Conservation (phyloP, 805 yeast species). For the Isabelozyma pseudorhagii region DNA sequence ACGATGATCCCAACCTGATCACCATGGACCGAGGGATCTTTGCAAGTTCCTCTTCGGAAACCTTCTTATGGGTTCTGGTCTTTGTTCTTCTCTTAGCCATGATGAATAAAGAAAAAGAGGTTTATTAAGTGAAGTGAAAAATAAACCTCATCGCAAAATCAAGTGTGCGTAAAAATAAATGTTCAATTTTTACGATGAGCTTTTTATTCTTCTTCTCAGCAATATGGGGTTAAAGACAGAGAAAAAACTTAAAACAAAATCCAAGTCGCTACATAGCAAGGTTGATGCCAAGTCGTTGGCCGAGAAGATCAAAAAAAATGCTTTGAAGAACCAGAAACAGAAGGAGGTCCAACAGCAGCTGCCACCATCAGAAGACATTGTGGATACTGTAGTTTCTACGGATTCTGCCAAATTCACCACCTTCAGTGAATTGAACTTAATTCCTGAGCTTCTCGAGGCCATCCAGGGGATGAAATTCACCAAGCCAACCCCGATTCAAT, state of each 20-base stretch:
- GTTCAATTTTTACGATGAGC: neutral
- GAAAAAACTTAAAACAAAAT: conserved; percentile 11
- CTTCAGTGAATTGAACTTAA: conserved; percentile 59
- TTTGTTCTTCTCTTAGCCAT: conserved; percentile 52
- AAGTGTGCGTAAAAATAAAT: neutral
- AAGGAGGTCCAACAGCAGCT: conserved; percentile 5
- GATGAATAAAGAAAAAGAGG: neutral
- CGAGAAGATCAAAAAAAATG: conserved; percentile 46
- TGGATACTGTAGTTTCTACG: conserved; percentile 9
- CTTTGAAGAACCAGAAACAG: conserved; percentile 19
- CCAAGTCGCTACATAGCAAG: conserved; percentile 11
- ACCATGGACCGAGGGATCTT: conserved; percentile 94
- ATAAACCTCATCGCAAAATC: neutral
- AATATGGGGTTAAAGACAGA: neutral
- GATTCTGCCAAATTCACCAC: conserved; percentile 28
- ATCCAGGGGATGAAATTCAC: conserved; percentile 69
- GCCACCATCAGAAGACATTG: conserved; percentile 4
- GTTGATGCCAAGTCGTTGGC: conserved; percentile 49
- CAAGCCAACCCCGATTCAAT: conserved; percentile 92
- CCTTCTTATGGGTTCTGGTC: conserved; percentile 79
- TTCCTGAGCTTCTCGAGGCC: conserved; percentile 79
- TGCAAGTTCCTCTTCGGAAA: conserved; percentile 61
- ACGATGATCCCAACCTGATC: conserved; percentile 73
- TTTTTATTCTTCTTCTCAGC: neutral
- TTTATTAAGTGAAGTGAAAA: neutral